Conservation (phyloP, 2,329 filamentous ascomycete species). For the Aspergillus unguis region DNA sequence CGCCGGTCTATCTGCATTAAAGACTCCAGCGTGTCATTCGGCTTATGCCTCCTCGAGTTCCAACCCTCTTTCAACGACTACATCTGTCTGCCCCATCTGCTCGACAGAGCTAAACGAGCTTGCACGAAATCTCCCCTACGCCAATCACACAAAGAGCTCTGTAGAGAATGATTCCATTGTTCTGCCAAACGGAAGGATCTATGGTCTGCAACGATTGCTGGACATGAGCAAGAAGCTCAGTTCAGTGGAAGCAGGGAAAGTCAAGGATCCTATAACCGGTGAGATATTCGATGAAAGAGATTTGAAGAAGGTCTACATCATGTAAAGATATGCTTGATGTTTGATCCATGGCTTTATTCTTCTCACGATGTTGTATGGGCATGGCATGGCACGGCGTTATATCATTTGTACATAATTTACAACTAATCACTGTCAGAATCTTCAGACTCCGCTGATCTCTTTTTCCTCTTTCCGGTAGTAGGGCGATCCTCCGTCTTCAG, state of each 20-base stretch:
- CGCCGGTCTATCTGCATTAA: constrained; percentile 87
- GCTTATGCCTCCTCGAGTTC: constrained; percentile 55
- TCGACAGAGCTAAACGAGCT: constrained; percentile 91
- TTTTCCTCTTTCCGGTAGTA: constrained; percentile 31
- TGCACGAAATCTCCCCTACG: constrained; percentile 84
- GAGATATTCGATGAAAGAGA: constrained; percentile 61
- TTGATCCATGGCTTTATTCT: not conserved
- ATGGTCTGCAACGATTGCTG: constrained; percentile 70
- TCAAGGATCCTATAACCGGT: constrained; percentile 77
- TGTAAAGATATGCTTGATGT: constrained; percentile 45
- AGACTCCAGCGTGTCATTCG: constrained; percentile 90
- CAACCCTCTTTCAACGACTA: constrained; percentile 56
- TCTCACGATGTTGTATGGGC: not conserved
- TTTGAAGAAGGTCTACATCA: constrained; percentile 88
- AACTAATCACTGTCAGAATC: constrained; percentile 34
- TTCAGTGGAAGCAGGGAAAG: constrained; percentile 56
- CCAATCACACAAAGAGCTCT: constrained; percentile 89
- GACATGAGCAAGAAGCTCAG: constrained; percentile 78
- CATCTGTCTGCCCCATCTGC: constrained; percentile 90
- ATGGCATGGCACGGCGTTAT: not conserved
- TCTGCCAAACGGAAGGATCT: constrained; percentile 81
- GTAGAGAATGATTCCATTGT: constrained; percentile 85
- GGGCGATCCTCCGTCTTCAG: constrained; percentile 33
- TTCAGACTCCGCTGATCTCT: constrained; percentile 29
- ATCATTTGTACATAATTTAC: not conserved